Evolutionary conservation across 768 basidiomycete genomes (phyloP), one percentile per base, ranked within the genome.

Genomic region (Boletus edulis): DNA sequence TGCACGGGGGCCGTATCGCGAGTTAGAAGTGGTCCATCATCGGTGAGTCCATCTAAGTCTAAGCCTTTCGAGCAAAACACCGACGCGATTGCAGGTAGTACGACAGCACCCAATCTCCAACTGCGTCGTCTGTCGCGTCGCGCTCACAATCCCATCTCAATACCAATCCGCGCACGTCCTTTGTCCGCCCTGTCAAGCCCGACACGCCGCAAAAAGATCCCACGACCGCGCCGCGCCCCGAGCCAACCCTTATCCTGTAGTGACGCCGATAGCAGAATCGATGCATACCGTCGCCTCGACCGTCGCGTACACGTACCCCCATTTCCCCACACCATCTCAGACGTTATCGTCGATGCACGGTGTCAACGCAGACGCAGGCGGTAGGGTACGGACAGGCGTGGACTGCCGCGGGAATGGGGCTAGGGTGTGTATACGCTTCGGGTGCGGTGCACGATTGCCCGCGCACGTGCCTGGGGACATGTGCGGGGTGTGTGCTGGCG

Each of bases 341-440:
- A 29, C 29, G 29, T 29, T 29, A 29, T 29, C 29, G 29, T 29
- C 29, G 7, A 29, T 29, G 9, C 29, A 29, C 29, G 3, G 9
- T 9, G 29, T 9, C 29, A 29, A 8, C 29, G 8, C 29, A 29
- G 29, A 29, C 29, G 0, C 29, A 29, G 8, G 2, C 29, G 29
- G 29, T 29, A 29, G 29, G 29, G 29, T 29, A 29, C 29, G 29
- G 29, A 29, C 29, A 29, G 3, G 29, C 29, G 8, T 29, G 8
- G 29, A 29, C 29, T 29, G 2, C 29, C 9, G 9, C 29, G 29
- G 8, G 29, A 29, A 5, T 29, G 29, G 3, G 11, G 34, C 6
- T 13, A 18, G 5, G 5, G 47, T 54, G 10, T 67, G 66, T 22
- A 49, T 57, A 52, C 62, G 67, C 42, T 57, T 51, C 8, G 67